A percentile compares a stretch with the other conserved stretches of the same genome.
phyloP scores from a whole-genome alignment of 306 rosid genomes.

The Quercus agrifolia region DNA sequence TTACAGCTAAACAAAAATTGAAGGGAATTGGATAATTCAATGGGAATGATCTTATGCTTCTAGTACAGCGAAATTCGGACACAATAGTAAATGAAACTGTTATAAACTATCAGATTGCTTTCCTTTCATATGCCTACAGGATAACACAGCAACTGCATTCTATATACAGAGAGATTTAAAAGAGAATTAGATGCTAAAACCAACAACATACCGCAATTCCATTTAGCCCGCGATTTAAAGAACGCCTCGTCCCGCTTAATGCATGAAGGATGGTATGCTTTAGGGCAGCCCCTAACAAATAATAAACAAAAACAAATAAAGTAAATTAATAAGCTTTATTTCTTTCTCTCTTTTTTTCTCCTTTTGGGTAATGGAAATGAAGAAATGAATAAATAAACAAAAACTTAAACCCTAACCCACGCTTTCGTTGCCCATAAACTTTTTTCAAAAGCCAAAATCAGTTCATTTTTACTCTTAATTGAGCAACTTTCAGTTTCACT shows the following conservation, averaged over 20 bases:
- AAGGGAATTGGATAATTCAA: too few species aligned
- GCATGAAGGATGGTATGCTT: constrained; percentile 95
- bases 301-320: constrained; percentile 8
- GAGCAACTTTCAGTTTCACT: not conserved
- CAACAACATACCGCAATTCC: constrained; percentile 87
- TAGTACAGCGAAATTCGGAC: not conserved
- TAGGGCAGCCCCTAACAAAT: constrained; percentile 80
- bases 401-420: not conserved
- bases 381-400: not conserved
- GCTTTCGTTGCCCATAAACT: too few species aligned
- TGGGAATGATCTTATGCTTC: too few species aligned
- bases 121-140: not conserved
- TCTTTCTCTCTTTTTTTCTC: not conserved
- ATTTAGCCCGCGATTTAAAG: constrained; percentile 87
- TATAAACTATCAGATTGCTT: not conserved
- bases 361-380: not conserved
- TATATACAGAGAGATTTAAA: not conserved
- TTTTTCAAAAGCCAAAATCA: too few species aligned
- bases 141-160: not conserved
- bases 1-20: too few species aligned
- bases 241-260: constrained; percentile 89
- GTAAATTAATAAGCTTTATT: not conserved
- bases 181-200: constrained; percentile 15
- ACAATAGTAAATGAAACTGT: not conserved
- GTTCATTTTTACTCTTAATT: not conserved